Evolutionary conservation across 148 eudicot genomes (phyloP).

Genomic region (Camellia sinensis): DNA sequence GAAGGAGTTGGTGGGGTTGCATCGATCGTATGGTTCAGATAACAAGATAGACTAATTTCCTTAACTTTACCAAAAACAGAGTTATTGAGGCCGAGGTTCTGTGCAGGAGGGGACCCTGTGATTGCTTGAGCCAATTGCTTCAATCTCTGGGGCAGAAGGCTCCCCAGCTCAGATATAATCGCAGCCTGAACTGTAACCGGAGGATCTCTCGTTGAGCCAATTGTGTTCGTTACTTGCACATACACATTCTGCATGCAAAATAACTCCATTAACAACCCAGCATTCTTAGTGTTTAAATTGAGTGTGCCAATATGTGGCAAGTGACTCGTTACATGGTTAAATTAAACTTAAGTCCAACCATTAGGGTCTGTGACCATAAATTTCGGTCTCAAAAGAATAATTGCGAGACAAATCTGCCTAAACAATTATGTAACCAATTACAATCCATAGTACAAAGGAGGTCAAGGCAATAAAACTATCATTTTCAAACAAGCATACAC

Average conservation of each 20-base stretch:
- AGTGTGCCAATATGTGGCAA: neutral
- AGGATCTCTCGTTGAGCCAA: constrained; percentile 54
- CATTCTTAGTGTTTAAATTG: neutral
- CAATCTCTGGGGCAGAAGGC: constrained; percentile 47
- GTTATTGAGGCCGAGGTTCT: constrained; percentile 60
- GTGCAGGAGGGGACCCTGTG: constrained; percentile 32
- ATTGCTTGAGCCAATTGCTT: constrained; percentile 58
- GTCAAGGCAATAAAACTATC: neutral
- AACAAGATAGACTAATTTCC: constrained; percentile 50
- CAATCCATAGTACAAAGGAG: neutral
- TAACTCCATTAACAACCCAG: neutral
- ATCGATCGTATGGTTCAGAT: constrained; percentile 35
- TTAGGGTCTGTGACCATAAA: neutral
- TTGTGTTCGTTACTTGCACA: constrained; percentile 47
- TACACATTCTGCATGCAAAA: constrained; percentile 46
- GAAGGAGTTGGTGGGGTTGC: constrained; percentile 38
- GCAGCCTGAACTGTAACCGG: constrained; percentile 54
- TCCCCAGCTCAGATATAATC: constrained; percentile 37
- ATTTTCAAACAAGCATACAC: no score
- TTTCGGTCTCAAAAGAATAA: neutral
- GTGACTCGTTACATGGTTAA: constrained; percentile 1
- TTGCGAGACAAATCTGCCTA: neutral
- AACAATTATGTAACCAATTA: neutral
- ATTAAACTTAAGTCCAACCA: constrained; percentile 2
- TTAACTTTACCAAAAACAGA: constrained; percentile 65